A percentile compares a stretch with the other conserved stretches of the same genome.
Evolutionary conservation across 495 filamentous ascomycete species (phyloP).

Genomic region (Elaphomyces granulatus): DNA sequence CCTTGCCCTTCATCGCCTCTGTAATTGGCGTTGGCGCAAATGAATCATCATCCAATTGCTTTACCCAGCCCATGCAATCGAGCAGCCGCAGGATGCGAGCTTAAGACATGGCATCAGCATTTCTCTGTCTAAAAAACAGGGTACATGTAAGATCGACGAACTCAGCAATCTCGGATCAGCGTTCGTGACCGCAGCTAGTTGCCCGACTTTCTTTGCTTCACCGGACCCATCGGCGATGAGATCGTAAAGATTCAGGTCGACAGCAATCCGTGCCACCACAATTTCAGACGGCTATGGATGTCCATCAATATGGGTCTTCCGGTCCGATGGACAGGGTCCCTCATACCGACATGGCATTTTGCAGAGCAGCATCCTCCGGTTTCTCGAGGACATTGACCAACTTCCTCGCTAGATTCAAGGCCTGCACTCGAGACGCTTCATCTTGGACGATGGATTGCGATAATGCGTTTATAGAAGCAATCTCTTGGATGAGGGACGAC

Average conservation of each 20-base stretch:
- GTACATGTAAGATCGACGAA: not conserved
- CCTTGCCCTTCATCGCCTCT: constrained; percentile 2
- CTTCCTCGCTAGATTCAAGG: constrained; percentile 2
- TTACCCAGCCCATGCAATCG: constrained; percentile 6
- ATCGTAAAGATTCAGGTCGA: constrained; percentile 9
- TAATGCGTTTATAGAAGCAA: no score
- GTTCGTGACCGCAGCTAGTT: constrained; percentile 5
- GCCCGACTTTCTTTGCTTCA: constrained; percentile 4
- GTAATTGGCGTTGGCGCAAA: constrained; percentile 8
- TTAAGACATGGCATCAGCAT: no score
- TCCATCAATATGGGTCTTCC: not conserved
- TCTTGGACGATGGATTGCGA: constrained; percentile 1
- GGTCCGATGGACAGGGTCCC: not conserved
- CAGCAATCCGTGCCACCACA: constrained; percentile 7
- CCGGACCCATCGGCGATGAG: constrained; percentile 4
- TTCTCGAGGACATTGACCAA: constrained; percentile 1
- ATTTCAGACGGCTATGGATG: constrained; percentile 6
- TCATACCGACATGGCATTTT: not conserved
- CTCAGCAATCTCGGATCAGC: constrained; percentile 7
- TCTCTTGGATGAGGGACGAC: no score
- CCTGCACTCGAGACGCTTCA: constrained; percentile 1
- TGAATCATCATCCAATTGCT: constrained; percentile 5
- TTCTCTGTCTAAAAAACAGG: not conserved
- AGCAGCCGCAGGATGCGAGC: constrained; percentile 5
- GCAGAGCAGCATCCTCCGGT: constrained; percentile 1